phyloP scores from a whole-genome alignment of 345 rosid species.

The Brassica carinata region DNA sequence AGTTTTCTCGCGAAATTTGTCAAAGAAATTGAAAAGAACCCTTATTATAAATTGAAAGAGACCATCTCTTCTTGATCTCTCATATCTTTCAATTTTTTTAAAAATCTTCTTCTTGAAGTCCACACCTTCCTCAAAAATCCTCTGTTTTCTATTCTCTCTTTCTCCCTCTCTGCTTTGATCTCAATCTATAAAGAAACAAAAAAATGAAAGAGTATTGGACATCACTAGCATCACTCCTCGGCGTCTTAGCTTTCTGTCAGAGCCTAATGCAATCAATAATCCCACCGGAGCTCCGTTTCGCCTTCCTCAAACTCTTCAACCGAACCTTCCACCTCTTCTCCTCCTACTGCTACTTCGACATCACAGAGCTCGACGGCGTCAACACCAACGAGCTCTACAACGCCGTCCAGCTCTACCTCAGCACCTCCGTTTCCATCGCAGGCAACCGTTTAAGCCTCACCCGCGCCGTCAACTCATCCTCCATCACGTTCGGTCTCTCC shows the following conservation, averaged over 20 bases:
- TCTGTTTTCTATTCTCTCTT: neutral
- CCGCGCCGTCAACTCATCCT: slow-evolving; percentile 81
- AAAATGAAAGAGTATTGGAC: slow-evolving; percentile 82
- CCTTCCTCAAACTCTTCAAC: slow-evolving; percentile 57
- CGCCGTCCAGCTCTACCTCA: slow-evolving; percentile 94
- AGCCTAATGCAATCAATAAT: slow-evolving; percentile 63
- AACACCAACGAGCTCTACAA: slow-evolving; percentile 97
- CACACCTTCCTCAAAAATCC: neutral
- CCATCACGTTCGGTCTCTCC: slow-evolving; percentile 81
- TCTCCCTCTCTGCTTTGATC: too few species aligned
- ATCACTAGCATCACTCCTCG: slow-evolving; percentile 72
- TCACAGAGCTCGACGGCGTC: slow-evolving; percentile 92
- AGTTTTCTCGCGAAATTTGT: slow-evolving; percentile 1
- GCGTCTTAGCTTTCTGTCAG: slow-evolving; percentile 85
- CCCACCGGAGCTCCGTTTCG: slow-evolving; percentile 90
- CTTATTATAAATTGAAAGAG: slow-evolving; percentile 25
- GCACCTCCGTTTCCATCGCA: slow-evolving; percentile 68
- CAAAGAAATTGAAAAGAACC: neutral
- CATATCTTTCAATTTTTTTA: slow-evolving; percentile 9
- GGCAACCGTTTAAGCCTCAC: slow-evolving; percentile 87
- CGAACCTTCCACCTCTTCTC: slow-evolving; percentile 59
- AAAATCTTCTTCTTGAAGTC: neutral
- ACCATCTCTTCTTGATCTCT: slow-evolving; percentile 38
- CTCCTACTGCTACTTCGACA: slow-evolving; percentile 80
- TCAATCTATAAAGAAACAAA: too few species aligned